A percentile compares a stretch with the other conserved stretches of the same genome.
Conservation (phyloP, 192 early-diverging fungal species). For the Lobosporangium transversale region DNA sequence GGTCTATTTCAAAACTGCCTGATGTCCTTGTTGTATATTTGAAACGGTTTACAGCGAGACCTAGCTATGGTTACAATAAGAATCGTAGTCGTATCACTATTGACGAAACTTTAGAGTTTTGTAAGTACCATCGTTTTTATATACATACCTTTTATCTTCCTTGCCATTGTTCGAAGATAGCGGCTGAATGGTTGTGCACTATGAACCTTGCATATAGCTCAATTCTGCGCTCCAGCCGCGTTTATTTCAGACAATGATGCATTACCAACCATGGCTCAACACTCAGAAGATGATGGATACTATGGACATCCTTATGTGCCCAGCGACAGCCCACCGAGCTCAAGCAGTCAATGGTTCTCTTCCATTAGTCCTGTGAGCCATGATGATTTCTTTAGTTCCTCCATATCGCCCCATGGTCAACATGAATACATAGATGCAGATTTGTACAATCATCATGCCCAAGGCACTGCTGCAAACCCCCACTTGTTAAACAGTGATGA, state of each 20-base stretch:
- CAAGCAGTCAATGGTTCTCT: conserved; percentile 17
- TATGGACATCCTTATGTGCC: conserved; percentile 8
- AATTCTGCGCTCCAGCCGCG: conserved; percentile 21
- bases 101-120: conserved; percentile 27
- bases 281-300: conserved; percentile 5
- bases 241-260: not conserved
- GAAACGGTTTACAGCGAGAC: conserved; percentile 16
- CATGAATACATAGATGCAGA: conserved; percentile 9
- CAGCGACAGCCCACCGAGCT: conserved; percentile 15
- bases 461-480: conserved; percentile 8
- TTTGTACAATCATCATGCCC: not conserved
- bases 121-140: conserved; percentile 9
- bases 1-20: conserved; percentile 25
- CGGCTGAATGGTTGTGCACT: too few relatives aligned
- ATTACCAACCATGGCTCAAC: not conserved
- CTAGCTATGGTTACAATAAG: conserved; percentile 13
- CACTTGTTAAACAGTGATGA: conserved; percentile 23
- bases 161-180: too few relatives aligned
- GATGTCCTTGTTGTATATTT: conserved; percentile 25
- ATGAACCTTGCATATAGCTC: conserved; percentile 3
- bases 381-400: not conserved
- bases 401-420: not conserved
- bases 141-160: not conserved
- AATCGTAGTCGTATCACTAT: conserved; percentile 21
- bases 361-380: conserved; percentile 15